phyloP scores from a whole-genome alignment of 2,329 filamentous ascomycete genomes.

The Phaeosphaeriaceae sp. region DNA sequence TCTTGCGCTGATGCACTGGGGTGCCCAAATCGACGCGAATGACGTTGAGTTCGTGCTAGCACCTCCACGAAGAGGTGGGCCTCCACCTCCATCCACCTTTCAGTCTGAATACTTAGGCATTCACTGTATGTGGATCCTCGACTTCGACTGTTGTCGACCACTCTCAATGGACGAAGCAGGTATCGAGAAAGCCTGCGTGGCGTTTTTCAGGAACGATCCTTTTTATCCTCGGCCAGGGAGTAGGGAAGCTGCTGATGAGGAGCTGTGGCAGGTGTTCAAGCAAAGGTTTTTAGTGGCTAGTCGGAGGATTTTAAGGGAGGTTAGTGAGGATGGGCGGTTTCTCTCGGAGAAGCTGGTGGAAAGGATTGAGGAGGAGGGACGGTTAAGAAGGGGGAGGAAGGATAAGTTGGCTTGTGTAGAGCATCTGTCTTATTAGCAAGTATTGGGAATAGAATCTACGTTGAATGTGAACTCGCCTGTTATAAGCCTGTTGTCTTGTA shows the following conservation, averaged over 20 bases:
- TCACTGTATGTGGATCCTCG: conserved; percentile 53
- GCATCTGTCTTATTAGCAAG: too few species aligned
- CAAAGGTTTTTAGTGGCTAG: conserved; percentile 10
- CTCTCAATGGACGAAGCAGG: conserved; percentile 47
- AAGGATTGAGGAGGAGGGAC: conserved; percentile 10
- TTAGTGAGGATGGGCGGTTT: background rate
- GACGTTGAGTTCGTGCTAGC: conserved; percentile 64
- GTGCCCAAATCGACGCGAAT: conserved; percentile 55
- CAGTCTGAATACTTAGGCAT: conserved; percentile 10
- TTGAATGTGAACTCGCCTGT: too few species aligned
- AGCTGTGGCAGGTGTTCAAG: conserved; percentile 15
- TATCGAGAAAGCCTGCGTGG: conserved; percentile 50
- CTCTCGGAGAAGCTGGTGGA: conserved; percentile 7
- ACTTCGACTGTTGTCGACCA: conserved; percentile 66
- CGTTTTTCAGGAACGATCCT: conserved; percentile 60
- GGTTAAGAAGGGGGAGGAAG: background rate
- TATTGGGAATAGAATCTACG: too few species aligned
- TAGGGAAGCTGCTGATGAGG: conserved; percentile 9
- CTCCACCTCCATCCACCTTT: conserved; percentile 7
- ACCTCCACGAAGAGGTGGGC: conserved; percentile 9
- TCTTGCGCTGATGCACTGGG: conserved; percentile 61
- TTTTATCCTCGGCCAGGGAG: conserved; percentile 51
- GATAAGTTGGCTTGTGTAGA: background rate
- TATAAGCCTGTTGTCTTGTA: too few species aligned
- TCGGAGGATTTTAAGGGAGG: conserved; percentile 1